phyloP scores from a whole-genome alignment of 2,329 filamentous ascomycete species.

The Hypocrella siamensis region DNA sequence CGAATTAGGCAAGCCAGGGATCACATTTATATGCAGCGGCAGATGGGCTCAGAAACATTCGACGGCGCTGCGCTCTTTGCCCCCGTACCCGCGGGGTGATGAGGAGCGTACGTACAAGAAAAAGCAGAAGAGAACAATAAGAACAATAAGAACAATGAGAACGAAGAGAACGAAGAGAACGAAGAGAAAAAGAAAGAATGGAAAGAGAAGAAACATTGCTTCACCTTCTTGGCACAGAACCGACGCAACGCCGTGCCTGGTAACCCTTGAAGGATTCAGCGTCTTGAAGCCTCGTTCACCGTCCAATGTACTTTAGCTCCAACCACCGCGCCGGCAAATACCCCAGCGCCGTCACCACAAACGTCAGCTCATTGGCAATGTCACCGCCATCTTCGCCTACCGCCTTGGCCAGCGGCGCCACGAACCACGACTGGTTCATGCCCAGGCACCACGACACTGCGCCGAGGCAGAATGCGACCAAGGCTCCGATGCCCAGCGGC shows the following conservation, averaged over 20 bases:
- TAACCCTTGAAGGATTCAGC: no score
- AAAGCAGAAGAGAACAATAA: neutral
- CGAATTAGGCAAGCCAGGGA: no score
- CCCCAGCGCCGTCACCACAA: conserved; percentile 25
- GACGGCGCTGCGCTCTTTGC: no score
- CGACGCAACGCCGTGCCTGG: neutral
- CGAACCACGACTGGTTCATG: conserved; percentile 41
- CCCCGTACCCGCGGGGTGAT: no score
- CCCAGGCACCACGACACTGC: conserved; percentile 32
- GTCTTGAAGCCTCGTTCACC: no score
- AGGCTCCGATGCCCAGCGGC: conserved; percentile 24
- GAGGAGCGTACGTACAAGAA: neutral
- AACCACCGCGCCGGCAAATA: conserved; percentile 25
- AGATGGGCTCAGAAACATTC: no score
- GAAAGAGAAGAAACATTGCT: neutral
- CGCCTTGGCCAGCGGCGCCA: conserved; percentile 34
- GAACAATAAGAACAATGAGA: neutral
- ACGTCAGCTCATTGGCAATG: conserved; percentile 24
- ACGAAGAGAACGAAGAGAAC: neutral
- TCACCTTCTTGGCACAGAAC: neutral
- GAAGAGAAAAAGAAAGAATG: neutral
- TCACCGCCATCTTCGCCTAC: conserved; percentile 46
- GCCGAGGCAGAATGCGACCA: conserved; percentile 24
- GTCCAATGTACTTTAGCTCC: conserved; percentile 16
- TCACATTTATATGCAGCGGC: no score